Evolutionary conservation across 306 rosid species (phyloP), one percentile per base, ranked within the genome.

Genomic region (Lupinus albus): DNA sequence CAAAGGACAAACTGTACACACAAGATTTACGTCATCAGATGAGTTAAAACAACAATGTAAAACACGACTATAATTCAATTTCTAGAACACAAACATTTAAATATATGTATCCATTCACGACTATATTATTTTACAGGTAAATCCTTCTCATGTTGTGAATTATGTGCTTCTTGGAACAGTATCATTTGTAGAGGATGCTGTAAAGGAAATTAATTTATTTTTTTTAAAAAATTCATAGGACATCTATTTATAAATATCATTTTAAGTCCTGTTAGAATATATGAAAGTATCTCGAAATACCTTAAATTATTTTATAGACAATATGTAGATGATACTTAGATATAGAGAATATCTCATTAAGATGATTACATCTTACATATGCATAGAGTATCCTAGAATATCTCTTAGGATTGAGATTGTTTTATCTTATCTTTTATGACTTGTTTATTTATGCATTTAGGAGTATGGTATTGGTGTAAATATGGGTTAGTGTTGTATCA

Each of bases 1-100:
- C 86, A 93, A 84, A 76, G 99, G 99, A 69, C 99, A 93, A 64
- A 83, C 99, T 93, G 90, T 82, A 77, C 68, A 76, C 65, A 57
- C 33, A 82, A 77, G 21, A 73, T 32, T 49, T 64, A 77, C 52
- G 32, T 61, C 59, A 57, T 64, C 33, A 78, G 33, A 41, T 25
- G 38, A 15, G 56, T 53, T 70, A 17, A 61, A 51, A 50, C 33
- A 55, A 36, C 11, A 15, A 36, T 53, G 41, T 20, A n/a, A 13
- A 72, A 53, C 20, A 71, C 6, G 50, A 59, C 3, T 44, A 28
- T 51, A 20, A 60, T 53, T 82, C n/a, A 35, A 66, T 55, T 32
- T 45, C n/a, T 20, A 6, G 5, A 48, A 67, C 38, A 57, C 11
- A 21, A 10, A 15, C 36, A 4, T 54, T 67, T 49, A 68, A 59